These are phyloP conservation scores for Biancaea sappan DNA, from an alignment of 306 rosid genomes.

Conservation along the genomic window DNA sequence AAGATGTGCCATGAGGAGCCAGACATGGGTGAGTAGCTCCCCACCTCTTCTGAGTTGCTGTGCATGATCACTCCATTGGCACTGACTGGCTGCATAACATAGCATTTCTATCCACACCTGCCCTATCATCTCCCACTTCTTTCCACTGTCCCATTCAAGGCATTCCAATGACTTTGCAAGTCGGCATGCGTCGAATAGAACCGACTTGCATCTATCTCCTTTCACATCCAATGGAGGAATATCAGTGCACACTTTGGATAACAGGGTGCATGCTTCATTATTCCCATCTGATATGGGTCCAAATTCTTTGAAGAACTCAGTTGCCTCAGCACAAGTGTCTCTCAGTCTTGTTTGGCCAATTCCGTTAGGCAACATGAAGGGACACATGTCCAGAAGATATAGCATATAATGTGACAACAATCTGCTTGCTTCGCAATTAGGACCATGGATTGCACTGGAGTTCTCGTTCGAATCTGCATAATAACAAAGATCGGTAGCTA, in stretches of 20 bases:
- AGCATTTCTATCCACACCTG: background rate
- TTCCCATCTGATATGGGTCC: background rate
- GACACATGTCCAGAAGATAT: background rate
- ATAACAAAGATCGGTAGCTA: conserved; percentile 1
- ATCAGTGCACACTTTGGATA: background rate
- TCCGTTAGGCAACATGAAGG: conserved; percentile 6
- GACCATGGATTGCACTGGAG: rapidly evolving
- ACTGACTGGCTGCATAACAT: background rate
- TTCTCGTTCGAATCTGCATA: background rate
- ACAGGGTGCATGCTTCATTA: background rate
- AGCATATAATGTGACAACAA: background rate
- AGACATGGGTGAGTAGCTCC: conserved; percentile 8
- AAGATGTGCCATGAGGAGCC: conserved; percentile 22
- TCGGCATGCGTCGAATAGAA: background rate
- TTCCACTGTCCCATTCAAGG: background rate
- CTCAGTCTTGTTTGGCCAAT: background rate
- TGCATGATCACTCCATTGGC: conserved; percentile 1
- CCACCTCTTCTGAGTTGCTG: conserved; percentile 7
- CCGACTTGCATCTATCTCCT: conserved; percentile 9
- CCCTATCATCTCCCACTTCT: background rate
- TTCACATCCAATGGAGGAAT: background rate
- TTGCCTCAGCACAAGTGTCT: conserved; percentile 11
- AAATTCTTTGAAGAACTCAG: background rate
- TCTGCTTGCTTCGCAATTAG: background rate
- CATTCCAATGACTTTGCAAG: background rate